Conservation (phyloP, 2,329 filamentous ascomycete species). For the Colletotrichum tamarilloi region DNA sequence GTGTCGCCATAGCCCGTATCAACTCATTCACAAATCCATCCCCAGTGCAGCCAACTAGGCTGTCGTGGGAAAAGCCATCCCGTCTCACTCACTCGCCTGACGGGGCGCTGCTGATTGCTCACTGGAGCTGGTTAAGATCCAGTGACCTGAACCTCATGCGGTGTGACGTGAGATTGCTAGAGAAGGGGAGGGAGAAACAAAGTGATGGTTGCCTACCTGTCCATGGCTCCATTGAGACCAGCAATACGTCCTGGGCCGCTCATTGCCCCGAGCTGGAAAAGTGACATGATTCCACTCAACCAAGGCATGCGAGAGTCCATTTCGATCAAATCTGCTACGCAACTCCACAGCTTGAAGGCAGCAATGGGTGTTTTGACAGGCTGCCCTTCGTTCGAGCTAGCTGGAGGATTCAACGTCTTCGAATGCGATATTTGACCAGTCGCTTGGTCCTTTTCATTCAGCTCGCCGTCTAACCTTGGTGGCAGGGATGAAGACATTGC, state of each 20-base stretch:
- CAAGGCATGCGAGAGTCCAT: conserved; percentile 89
- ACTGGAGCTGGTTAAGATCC: conserved; percentile 52
- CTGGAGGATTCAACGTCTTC: conserved; percentile 38
- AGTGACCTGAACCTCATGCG: conserved; percentile 60
- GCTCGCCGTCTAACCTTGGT: conserved; percentile 49
- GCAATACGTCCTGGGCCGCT: conserved; percentile 81
- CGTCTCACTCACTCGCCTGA: conserved; percentile 48
- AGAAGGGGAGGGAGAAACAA: conserved; percentile 33
- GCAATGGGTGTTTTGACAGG: conserved; percentile 72
- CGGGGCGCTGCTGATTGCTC: conserved; percentile 43
- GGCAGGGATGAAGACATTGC: conserved; percentile 76
- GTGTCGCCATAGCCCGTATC: conserved; percentile 10
- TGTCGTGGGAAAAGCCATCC: conserved; percentile 23
- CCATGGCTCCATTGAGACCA: conserved; percentile 79
- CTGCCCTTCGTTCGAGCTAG: conserved; percentile 18
- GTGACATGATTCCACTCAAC: conserved; percentile 79
- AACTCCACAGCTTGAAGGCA: conserved; percentile 81
- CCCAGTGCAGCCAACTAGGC: conserved; percentile 11
- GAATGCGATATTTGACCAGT: conserved; percentile 39
- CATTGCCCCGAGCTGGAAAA: conserved; percentile 80
- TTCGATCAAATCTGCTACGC: conserved; percentile 77
- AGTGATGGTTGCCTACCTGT: conserved; percentile 79
- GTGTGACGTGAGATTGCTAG: conserved; percentile 45
- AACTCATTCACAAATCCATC: conserved; percentile 7
- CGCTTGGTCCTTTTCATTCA: conserved; percentile 24